Base-by-base conservation (phyloP, 2,329 filamentous ascomycete species). In the Talaromyces sp. region DNA sequence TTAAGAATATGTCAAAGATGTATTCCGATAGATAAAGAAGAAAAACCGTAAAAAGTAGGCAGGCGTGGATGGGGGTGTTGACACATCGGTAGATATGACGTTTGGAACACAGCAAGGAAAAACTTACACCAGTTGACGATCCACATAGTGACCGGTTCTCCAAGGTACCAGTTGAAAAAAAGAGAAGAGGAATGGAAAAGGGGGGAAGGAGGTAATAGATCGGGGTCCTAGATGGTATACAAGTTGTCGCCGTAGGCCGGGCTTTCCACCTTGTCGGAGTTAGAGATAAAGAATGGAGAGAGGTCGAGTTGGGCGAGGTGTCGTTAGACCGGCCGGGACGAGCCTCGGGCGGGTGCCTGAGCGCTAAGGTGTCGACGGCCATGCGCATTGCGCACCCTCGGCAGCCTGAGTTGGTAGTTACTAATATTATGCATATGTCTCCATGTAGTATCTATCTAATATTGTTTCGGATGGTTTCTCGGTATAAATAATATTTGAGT, bases 51-150 rank as follows among this genome's bases (percentile, higher is more conserved):
- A 19, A 19, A 42, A n/a, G 11, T 19, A 8, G 44, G 44, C 13
- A 11, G 44, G 11, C 19, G 22, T 25, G 44, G 44, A 47, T 47
- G 19, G 44, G 15, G 44, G 22, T 47, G 19, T 47, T 19, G 44
- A 47, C 44, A 47, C 44, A 47, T 47, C n/a, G 44, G 22, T 47
- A 47, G 44, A 47, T 47, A 28, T 56, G 59, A 30, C 30, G 32
- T 32, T 28, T 22, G 58, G 44, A 49, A 57, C n/a, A 44, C 42
- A 36, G 11, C 44, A 47, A 60, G 51, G 39, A 44, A 60, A 54
- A 56, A 79, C 81, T 69, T 92, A 96, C 91, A 96, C 92, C 92
- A 96, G 85, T 93, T 92, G 76, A 96, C 80, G 77, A 96, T 90
- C 91, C 91, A 96, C 92, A 96, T 96, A 66, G 73, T 83, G 79